Conservation (phyloP, 2,329 filamentous ascomycete genomes). For the Monosporascus cannonballus region DNA sequence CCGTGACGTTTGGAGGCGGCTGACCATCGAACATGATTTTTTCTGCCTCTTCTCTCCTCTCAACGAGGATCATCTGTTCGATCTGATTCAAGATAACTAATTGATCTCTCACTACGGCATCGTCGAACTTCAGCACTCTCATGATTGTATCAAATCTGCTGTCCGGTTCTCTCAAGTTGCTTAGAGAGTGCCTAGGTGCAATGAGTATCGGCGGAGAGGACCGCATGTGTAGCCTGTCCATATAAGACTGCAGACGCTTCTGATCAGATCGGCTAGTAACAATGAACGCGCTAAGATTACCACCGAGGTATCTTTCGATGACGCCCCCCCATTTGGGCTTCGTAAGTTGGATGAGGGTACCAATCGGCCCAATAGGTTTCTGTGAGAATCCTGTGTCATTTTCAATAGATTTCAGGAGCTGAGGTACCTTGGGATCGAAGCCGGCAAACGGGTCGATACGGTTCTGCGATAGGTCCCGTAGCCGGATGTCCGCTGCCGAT, state of each 20-base stretch:
- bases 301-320: slow-evolving; percentile 72
- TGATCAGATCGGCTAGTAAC: slow-evolving; percentile 75
- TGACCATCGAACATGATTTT: slow-evolving; percentile 59
- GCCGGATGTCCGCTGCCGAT: slow-evolving; percentile 40
- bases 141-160: slow-evolving; percentile 68
- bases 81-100: slow-evolving; percentile 78
- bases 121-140: slow-evolving; percentile 74
- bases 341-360: slow-evolving; percentile 66
- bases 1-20: slow-evolving; percentile 63
- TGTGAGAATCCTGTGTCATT: slow-evolving; percentile 62
- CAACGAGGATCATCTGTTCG: slow-evolving; percentile 78
- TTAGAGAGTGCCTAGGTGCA: slow-evolving; percentile 49
- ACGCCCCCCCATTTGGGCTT: slow-evolving; percentile 80
- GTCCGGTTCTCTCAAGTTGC: slow-evolving; percentile 67
- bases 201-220: slow-evolving; percentile 56
- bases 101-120: slow-evolving; percentile 70
- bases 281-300: slow-evolving; percentile 67
- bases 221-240: slow-evolving; percentile 48
- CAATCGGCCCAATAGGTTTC: slow-evolving; percentile 79
- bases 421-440: slow-evolving; percentile 57
- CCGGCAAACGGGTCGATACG: slow-evolving; percentile 55
- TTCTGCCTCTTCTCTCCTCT: slow-evolving; percentile 59
- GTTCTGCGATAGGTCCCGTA: slow-evolving; percentile 48
- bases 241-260: slow-evolving; percentile 57
- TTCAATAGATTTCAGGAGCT: slow-evolving; percentile 62